phyloP scores from a whole-genome alignment of 1,284 basidiomycete species.

The Boletus austroedulis region DNA sequence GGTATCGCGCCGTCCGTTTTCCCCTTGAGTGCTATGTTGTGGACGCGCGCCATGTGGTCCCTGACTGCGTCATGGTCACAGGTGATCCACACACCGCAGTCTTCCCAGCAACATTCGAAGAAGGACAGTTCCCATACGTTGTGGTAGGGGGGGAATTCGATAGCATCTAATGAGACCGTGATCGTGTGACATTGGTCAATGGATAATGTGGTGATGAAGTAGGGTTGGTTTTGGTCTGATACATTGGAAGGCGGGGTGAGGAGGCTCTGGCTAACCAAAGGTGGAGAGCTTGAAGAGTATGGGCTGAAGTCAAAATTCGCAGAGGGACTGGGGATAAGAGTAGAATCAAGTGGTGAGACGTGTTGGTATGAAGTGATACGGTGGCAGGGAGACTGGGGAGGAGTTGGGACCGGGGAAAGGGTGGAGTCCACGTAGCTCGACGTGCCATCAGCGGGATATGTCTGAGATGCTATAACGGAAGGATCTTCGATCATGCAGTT shows the following conservation, averaged over 20 bases:
- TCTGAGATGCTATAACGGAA: not conserved
- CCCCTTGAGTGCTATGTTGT: conserved; percentile 10
- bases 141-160: conserved; percentile 11
- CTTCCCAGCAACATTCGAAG: conserved; percentile 23
- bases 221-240: not conserved
- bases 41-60: conserved; percentile 13
- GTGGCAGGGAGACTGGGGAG: not conserved
- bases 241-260: not conserved
- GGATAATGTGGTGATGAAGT: not conserved
- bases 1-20: not conserved
- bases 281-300: not conserved
- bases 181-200: not conserved
- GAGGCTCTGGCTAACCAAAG: not conserved
- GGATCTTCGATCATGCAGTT: not conserved
- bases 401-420: not conserved
- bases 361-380: not conserved
- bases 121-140: not conserved
- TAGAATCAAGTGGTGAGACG: not conserved
- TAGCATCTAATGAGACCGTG: conserved; percentile 7
- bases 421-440: not conserved
- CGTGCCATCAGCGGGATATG: not conserved
- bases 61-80: conserved; percentile 15
- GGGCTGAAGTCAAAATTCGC: not conserved
- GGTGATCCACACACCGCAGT: conserved; percentile 21
- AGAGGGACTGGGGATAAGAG: not conserved